Conservation (phyloP, 2,329 filamentous ascomycete species). For the Magnaporthiopsis poae region DNA sequence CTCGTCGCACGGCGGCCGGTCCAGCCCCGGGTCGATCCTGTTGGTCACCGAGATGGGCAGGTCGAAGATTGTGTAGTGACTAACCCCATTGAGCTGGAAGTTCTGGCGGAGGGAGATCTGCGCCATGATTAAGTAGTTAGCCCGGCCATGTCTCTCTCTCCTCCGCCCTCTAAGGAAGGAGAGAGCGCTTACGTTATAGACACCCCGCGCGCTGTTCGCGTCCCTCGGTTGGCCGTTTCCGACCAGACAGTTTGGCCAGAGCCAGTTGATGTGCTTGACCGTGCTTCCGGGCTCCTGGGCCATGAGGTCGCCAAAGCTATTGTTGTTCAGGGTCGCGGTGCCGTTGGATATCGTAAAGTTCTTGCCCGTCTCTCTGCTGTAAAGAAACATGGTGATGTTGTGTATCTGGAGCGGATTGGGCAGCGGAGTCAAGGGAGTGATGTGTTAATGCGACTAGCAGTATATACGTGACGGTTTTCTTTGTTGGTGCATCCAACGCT, state of each 20-base stretch:
- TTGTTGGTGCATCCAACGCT: not conserved
- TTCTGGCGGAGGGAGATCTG: constrained; percentile 62
- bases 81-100: constrained; percentile 53
- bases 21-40: constrained; percentile 37
- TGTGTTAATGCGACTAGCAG: too few species aligned
- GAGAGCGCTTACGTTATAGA: constrained; percentile 48
- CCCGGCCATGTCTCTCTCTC: too few species aligned
- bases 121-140: not conserved
- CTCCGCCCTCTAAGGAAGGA: not conserved
- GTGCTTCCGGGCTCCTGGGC: constrained; percentile 55
- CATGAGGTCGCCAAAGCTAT: constrained; percentile 53
- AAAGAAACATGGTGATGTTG: constrained; percentile 59
- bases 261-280: constrained; percentile 65
- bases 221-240: constrained; percentile 43
- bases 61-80: constrained; percentile 62
- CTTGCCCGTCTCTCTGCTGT: constrained; percentile 49
- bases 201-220: constrained; percentile 43
- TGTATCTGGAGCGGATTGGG: constrained; percentile 34
- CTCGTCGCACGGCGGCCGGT: constrained; percentile 31
- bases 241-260: constrained; percentile 59
- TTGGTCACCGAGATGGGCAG: constrained; percentile 61
- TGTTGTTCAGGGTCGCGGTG: constrained; percentile 45
- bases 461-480: not conserved
- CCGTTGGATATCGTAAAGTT: constrained; percentile 63
- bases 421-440: not conserved